A percentile compares a stretch with the other conserved stretches of the same genome.
phyloP scores from a whole-genome alignment of 2,329 filamentous ascomycete species.

The Aspergillus sclerotialis region DNA sequence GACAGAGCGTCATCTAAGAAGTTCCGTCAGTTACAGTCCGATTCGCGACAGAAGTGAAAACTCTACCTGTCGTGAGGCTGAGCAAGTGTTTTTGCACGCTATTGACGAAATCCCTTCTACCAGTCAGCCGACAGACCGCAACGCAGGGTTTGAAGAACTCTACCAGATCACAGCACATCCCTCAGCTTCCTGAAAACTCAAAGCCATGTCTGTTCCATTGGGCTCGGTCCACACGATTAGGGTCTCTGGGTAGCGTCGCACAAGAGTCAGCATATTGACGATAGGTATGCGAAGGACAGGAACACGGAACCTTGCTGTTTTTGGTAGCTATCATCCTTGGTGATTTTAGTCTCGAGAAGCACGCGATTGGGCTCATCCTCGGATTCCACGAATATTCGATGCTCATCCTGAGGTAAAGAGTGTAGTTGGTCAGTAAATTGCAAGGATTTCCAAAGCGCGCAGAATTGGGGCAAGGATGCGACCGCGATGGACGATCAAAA shows the following conservation, averaged over 20 bases:
- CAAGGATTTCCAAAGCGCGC: slow-evolving; percentile 1
- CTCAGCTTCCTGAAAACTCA: slow-evolving; percentile 96
- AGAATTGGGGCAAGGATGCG: too few species aligned
- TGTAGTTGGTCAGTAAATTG: slow-evolving; percentile 8
- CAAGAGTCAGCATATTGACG: slow-evolving; percentile 16
- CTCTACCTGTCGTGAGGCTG: slow-evolving; percentile 46
- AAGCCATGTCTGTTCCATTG: slow-evolving; percentile 88
- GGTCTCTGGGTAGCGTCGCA: slow-evolving; percentile 58
- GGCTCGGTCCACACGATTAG: slow-evolving; percentile 97
- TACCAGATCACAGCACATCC: slow-evolving; percentile 91
- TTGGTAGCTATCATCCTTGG: slow-evolving; percentile 92
- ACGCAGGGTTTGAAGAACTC: too few species aligned
- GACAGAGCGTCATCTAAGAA: slow-evolving; percentile 72
- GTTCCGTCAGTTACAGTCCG: too few species aligned
- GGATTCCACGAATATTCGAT: slow-evolving; percentile 82
- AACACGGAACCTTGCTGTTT: slow-evolving; percentile 76
- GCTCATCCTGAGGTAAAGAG: slow-evolving; percentile 58
- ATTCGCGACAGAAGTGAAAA: slow-evolving; percentile 1
- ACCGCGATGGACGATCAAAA: slow-evolving; percentile 11
- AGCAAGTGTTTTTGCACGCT: slow-evolving; percentile 71
- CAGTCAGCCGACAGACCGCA: too few species aligned
- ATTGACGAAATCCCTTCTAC: slow-evolving; percentile 83
- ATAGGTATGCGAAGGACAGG: slow-evolving; percentile 18
- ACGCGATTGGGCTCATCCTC: slow-evolving; percentile 82
- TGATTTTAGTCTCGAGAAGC: slow-evolving; percentile 81